Evolutionary conservation across 108 stramenopile species (phyloP).

Genomic region (Parmales sp.): DNA sequence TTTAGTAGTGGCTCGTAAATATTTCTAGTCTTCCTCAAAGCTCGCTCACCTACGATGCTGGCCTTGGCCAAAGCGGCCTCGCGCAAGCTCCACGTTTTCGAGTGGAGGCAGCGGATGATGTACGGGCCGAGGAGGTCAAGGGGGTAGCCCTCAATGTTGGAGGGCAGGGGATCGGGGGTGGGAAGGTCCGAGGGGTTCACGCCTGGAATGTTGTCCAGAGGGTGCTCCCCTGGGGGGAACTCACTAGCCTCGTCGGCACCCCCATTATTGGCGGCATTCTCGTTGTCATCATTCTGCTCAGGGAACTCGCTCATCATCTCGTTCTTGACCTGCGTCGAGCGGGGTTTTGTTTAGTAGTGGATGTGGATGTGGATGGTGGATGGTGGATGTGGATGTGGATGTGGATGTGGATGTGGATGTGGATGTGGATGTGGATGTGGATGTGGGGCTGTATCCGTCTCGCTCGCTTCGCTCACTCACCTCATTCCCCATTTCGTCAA

Average conservation of each 20-base stretch:
- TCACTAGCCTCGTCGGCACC: not conserved
- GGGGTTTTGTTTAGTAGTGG: too few relatives aligned
- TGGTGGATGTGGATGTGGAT: not conserved
- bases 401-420: not conserved
- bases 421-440: not conserved
- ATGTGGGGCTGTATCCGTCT: not conserved
- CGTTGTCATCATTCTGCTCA: constrained; percentile 13
- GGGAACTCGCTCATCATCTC: too few relatives aligned
- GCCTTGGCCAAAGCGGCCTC: constrained; percentile 44
- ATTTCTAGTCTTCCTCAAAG: too few relatives aligned
- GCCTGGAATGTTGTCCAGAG: constrained; percentile 41
- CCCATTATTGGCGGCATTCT: not conserved
- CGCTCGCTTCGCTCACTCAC: not conserved
- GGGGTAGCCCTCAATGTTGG: not conserved
- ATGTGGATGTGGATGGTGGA: too few relatives aligned
- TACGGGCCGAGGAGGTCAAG: constrained; percentile 39
- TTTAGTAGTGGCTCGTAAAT: too few relatives aligned
- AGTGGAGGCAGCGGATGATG: constrained; percentile 37
- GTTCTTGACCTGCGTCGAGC: too few relatives aligned
- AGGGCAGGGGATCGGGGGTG: constrained; percentile 30
- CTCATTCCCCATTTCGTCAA: not conserved
- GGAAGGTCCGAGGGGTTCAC: constrained; percentile 31
- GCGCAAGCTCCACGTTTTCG: constrained; percentile 41
- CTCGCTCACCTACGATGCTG: too few relatives aligned
- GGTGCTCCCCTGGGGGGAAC: constrained; percentile 30